Evolutionary conservation across 2,329 filamentous ascomycete species (phyloP).

Genomic region (Passalora sequoiae): DNA sequence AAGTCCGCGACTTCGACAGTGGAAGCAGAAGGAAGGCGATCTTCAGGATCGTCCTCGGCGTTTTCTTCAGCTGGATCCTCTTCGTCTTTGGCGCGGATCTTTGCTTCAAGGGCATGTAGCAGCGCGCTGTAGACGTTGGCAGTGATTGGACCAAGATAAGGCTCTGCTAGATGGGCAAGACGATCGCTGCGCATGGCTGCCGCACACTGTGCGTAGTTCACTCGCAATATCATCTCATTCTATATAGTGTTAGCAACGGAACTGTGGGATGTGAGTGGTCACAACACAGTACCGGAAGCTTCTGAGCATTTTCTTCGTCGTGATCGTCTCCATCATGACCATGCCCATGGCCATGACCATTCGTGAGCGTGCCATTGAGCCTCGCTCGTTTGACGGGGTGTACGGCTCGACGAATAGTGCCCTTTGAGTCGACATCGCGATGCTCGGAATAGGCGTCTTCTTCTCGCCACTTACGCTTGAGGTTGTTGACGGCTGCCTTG

Average conservation of each 20-base stretch:
- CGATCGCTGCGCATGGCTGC: constrained; percentile 76
- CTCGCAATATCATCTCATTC: constrained; percentile 66
- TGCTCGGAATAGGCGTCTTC: constrained; percentile 34
- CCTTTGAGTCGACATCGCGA: constrained; percentile 25
- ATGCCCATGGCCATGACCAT: constrained; percentile 30
- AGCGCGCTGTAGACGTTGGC: constrained; percentile 72
- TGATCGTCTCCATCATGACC: constrained; percentile 17
- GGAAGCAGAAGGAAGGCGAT: constrained; percentile 36
- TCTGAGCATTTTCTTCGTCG: constrained; percentile 25
- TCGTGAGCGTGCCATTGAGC: constrained; percentile 30
- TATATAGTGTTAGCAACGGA: constrained; percentile 38
- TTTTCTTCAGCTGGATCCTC: constrained; percentile 45
- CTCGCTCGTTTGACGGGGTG: constrained; percentile 30
- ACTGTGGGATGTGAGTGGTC: constrained; percentile 17
- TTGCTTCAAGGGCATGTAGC: constrained; percentile 64
- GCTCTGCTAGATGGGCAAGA: constrained; percentile 66
- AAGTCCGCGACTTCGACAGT: constrained; percentile 40
- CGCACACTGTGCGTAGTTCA: constrained; percentile 80
- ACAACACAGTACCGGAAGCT: constrained; percentile 35
- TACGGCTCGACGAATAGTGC: constrained; percentile 24
- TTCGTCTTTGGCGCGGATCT: constrained; percentile 61
- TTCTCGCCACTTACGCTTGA: constrained; percentile 50
- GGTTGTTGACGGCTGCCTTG: constrained; percentile 51
- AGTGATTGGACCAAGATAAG: constrained; percentile 66
- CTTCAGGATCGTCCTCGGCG: constrained; percentile 41